These are phyloP conservation scores for Shiraia bambusicola DNA, from an alignment of 2,329 filamentous ascomycete genomes.

Conservation along the genomic window DNA sequence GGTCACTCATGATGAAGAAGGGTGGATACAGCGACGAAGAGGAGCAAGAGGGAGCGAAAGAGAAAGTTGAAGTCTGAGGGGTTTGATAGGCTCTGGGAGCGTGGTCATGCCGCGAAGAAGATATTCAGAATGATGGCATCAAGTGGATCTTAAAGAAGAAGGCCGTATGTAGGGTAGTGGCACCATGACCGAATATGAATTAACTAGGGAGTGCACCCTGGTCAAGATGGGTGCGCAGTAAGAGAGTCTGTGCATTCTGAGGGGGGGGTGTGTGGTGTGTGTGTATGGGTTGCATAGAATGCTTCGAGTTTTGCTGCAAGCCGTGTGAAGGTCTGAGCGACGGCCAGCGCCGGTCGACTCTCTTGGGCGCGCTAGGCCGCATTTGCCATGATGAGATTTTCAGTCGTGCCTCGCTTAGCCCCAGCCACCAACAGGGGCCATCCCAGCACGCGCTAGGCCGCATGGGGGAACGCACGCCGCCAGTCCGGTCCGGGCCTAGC, in stretches of 20 bases:
- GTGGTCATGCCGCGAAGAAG: conserved; percentile 24
- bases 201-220: conserved; percentile 17
- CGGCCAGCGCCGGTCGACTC: conserved; percentile 10
- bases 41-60: conserved; percentile 8
- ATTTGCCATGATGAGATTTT: no score
- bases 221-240: conserved; percentile 18
- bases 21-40: conserved; percentile 7
- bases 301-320: conserved; percentile 14
- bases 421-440: no score
- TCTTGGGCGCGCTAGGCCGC: no score
- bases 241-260: conserved; percentile 19
- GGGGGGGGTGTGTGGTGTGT: no score
- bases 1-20: conserved; percentile 30
- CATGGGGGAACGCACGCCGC: no score
- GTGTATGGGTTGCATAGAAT: no score
- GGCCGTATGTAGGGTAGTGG: conserved; percentile 17
- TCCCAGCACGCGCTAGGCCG: no score
- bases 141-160: conserved; percentile 28
- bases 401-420: no score
- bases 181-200: conserved; percentile 20
- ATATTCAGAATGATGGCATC: conserved; percentile 21
- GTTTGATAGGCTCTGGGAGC: conserved; percentile 16
- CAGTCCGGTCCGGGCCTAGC: no score
- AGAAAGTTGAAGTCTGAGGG: conserved; percentile 7
- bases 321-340: conserved; percentile 21